phyloP scores from a whole-genome alignment of 2,329 filamentous ascomycete genomes.

The Clonostachys rhizophaga region DNA sequence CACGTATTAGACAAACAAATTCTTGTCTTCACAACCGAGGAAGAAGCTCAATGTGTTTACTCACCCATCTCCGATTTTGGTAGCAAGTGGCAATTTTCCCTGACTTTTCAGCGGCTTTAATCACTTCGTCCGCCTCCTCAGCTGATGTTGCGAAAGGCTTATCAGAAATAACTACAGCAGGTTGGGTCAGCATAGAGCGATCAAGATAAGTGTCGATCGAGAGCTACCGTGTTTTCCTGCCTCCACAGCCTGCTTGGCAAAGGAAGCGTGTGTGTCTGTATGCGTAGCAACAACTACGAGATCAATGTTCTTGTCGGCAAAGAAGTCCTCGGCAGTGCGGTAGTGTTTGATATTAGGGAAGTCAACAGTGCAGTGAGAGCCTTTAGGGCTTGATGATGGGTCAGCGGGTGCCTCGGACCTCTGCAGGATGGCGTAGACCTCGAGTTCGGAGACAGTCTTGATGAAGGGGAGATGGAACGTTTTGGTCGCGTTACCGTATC shows the following conservation, averaged over 20 bases:
- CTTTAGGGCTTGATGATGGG: slow-evolving; percentile 37
- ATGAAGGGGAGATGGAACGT: slow-evolving; percentile 82
- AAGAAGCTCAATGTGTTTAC: not conserved
- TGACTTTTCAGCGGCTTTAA: slow-evolving; percentile 45
- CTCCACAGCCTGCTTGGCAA: slow-evolving; percentile 61
- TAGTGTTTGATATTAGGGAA: slow-evolving; percentile 62
- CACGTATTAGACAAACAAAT: too few relatives aligned
- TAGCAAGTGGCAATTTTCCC: slow-evolving; percentile 59
- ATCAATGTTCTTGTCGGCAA: slow-evolving; percentile 62
- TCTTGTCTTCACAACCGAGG: not conserved
- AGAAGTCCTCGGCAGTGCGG: slow-evolving; percentile 54
- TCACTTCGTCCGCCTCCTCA: slow-evolving; percentile 61
- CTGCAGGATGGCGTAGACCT: slow-evolving; percentile 72
- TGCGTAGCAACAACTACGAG: slow-evolving; percentile 70
- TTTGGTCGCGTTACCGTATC: slow-evolving; percentile 61
- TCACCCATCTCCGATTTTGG: slow-evolving; percentile 65
- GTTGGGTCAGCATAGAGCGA: not conserved
- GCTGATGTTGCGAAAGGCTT: slow-evolving; percentile 79
- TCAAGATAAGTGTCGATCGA: not conserved
- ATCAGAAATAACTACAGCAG: slow-evolving; percentile 33
- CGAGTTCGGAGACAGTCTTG: slow-evolving; percentile 55
- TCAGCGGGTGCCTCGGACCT: slow-evolving; percentile 52
- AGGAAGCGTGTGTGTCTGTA: slow-evolving; percentile 64
- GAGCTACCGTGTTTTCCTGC: slow-evolving; percentile 59
- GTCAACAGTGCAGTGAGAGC: slow-evolving; percentile 51